Conservation (phyloP, 2,329 filamentous ascomycete genomes). For the Zopfia rhizophila region DNA sequence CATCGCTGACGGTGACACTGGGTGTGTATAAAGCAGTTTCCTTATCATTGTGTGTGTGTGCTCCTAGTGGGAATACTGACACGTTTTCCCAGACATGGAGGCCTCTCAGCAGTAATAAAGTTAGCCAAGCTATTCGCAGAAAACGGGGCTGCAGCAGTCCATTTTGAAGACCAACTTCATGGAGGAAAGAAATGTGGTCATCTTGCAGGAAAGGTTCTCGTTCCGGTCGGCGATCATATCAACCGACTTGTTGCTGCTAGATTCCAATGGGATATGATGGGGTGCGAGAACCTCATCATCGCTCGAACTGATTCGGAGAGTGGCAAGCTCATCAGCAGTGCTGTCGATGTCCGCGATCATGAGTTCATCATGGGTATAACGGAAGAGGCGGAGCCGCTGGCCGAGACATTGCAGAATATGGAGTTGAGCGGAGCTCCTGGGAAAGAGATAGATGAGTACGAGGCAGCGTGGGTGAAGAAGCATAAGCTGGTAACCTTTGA, state of each 20-base stretch:
- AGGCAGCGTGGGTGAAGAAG: conserved; percentile 87
- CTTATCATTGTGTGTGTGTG: no score
- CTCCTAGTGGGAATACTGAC: conserved; percentile 26
- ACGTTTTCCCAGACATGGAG: conserved; percentile 75
- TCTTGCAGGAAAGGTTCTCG: conserved; percentile 93
- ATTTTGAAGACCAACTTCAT: conserved; percentile 98
- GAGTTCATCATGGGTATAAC: conserved; percentile 94
- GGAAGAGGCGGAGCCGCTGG: conserved; percentile 80
- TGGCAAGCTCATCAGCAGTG: conserved; percentile 87
- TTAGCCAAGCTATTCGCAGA: conserved; percentile 97
- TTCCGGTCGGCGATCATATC: conserved; percentile 94
- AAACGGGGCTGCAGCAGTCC: conserved; percentile 93
- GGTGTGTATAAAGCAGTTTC: conserved; percentile 50
- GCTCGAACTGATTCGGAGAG: conserved; percentile 96
- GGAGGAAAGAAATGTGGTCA: conserved; percentile 99
- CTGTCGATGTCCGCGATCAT: conserved; percentile 93
- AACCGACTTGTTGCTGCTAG: conserved; percentile 90
- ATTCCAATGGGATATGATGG: conserved; percentile 99
- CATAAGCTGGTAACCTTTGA: conserved; percentile 91
- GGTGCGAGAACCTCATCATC: conserved; percentile 91
- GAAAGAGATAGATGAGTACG: conserved; percentile 84
- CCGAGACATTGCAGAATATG: conserved; percentile 91
- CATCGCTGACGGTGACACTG: conserved; percentile 95
- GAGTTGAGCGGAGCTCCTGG: conserved; percentile 81
- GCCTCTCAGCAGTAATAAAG: conserved; percentile 91